These are phyloP conservation scores for Heliamphora pulchella DNA, from an alignment of 179 eudicot species.

Conservation along the genomic window DNA sequence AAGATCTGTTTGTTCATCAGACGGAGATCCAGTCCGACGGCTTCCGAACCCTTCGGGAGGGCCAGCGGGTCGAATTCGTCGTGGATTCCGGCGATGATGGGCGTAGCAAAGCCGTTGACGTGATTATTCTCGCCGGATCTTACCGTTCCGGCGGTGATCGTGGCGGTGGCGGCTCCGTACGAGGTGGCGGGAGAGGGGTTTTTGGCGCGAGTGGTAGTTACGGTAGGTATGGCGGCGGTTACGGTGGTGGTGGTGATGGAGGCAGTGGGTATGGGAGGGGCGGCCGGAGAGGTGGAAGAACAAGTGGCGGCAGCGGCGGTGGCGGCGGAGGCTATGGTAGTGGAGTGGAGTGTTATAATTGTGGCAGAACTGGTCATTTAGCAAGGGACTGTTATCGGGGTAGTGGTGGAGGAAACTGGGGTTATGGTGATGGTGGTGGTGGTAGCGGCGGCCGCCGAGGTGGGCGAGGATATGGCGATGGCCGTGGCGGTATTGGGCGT, in stretches of 20 bases:
- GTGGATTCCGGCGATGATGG: conserved; percentile 32
- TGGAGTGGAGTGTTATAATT: conserved; percentile 29
- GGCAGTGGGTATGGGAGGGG: conserved; percentile 18
- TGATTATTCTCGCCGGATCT: conserved; percentile 13
- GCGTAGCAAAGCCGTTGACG: conserved; percentile 38
- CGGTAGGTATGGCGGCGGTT: conserved; percentile 16
- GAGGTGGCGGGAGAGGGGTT: conserved; percentile 9
- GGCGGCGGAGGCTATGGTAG: conserved; percentile 11
- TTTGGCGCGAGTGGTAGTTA: neutral
- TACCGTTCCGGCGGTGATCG: conserved; percentile 11
- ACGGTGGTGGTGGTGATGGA: conserved; percentile 10
- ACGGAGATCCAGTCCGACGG: conserved; percentile 36
- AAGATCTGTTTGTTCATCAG: conserved; percentile 42
- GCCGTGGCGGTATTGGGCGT: conserved; percentile 24
- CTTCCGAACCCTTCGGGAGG: conserved; percentile 37
- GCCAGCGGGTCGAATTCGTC: conserved; percentile 34
- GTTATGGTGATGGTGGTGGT: conserved; percentile 24
- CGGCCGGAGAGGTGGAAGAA: conserved; percentile 11
- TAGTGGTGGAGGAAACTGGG: conserved; percentile 22
- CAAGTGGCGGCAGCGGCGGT: conserved; percentile 15
- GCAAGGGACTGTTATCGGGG: conserved; percentile 34
- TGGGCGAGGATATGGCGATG: conserved; percentile 10
- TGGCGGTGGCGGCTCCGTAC: conserved; percentile 13
- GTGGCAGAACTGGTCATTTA: conserved; percentile 34
- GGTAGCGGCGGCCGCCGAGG: conserved; percentile 22